A percentile compares a stretch with the other conserved stretches of the same genome.
Conservation (phyloP, 2,329 filamentous ascomycete species). For the Onygenales sp. region DNA sequence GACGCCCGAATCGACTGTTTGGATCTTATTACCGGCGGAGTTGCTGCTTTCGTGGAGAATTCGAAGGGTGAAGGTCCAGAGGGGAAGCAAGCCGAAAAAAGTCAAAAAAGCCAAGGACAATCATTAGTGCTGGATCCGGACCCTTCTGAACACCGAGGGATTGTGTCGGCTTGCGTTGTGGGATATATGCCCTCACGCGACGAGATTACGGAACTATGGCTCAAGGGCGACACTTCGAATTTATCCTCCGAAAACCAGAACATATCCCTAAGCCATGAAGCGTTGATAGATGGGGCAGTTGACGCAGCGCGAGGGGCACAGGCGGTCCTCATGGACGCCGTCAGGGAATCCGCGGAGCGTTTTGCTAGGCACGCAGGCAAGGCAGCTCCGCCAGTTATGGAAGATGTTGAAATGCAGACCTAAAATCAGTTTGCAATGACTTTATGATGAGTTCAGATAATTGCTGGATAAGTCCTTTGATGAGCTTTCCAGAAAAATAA, state of each 20-base stretch:
- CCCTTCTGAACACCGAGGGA: constrained; percentile 65
- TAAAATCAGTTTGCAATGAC: constrained; percentile 11
- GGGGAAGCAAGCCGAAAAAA: constrained; percentile 13
- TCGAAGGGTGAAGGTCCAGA: constrained; percentile 17
- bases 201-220: constrained; percentile 90
- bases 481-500: neutral
- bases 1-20: constrained; percentile 96
- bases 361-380: constrained; percentile 18
- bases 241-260: constrained; percentile 18
- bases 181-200: constrained; percentile 80
- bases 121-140: constrained; percentile 64
- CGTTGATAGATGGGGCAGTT: constrained; percentile 54
- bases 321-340: constrained; percentile 51
- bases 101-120: constrained; percentile 16
- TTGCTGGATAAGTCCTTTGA: neutral
- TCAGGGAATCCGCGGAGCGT: constrained; percentile 47
- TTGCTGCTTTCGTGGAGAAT: constrained; percentile 62
- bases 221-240: constrained; percentile 59
- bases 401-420: constrained; percentile 20
- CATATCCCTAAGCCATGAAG: constrained; percentile 37
- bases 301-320: constrained; percentile 52
- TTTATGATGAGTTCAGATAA: constrained; percentile 1
- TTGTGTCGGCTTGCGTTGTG: constrained; percentile 78
- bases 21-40: constrained; percentile 79
- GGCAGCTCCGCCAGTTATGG: neutral